Base-by-base conservation (phyloP, 805 yeast species). In the Isabelozyma heimii region DNA sequence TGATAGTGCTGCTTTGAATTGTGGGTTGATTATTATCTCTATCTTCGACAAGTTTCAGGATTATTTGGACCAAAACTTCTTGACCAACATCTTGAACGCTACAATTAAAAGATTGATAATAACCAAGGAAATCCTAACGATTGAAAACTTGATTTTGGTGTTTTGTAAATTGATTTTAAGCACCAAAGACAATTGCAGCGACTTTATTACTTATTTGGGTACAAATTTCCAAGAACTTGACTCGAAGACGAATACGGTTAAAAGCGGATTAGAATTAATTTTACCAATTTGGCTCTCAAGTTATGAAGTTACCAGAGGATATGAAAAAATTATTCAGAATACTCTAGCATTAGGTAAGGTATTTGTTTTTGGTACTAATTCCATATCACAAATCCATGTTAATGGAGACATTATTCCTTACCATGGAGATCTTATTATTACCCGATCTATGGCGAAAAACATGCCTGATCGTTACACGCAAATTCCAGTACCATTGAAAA, bases 221-320 rank as follows among this genome's bases (percentile, higher is more conserved):
- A 69, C 54, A 35, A 65, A 67, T 8, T 69, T 80, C 48, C 54
- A 54, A 5, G 48, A 72, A 8, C 62, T 56, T 7, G 60, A 55
- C 14, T 69, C 69, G 3, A 47, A 51, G 17, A 51, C 59, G 3
- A 57, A 38, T 7, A 42, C 52, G 14, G 50, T 52, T 6, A 58
- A 54, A 40, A 57, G 74, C 24, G 85, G 87, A 0, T 69, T 91
- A 8, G 70, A 70, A 20, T 66, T 77, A 3, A 81, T 89, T 1
- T 63, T 92, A 45, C 84, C 85, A 2, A 84, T 87, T 45, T 94
- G 98, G 98, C 77, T 92, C 44, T 82, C 81, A 24, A 79, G 89
- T 2, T 91, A 89, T 65, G 92, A 89, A 56, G 82, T 85, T 1
- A 80, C 91, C 38, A 76, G 92, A 51, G 97, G 97, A 0, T 83